Percentiles rank a stretch among this genome's conserved stretches.
These are phyloP conservation scores for Gossypium stocksii DNA, from an alignment of 345 rosid species.

Conservation along the genomic window DNA sequence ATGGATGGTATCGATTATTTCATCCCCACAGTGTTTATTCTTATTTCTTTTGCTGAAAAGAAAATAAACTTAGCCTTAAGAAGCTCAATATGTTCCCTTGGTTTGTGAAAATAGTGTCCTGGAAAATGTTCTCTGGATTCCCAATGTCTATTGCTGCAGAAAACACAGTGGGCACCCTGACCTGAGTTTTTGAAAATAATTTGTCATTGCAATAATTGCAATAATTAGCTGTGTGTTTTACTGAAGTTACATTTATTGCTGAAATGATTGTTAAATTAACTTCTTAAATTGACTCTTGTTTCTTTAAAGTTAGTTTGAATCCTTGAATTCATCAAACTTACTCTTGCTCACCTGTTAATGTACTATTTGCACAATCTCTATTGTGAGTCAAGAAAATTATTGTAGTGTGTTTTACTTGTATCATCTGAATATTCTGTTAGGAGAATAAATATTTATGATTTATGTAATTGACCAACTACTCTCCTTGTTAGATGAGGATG, in stretches of 20 bases:
- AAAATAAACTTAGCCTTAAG: not conserved
- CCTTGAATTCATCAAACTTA: not conserved
- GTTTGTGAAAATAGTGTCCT: not conserved
- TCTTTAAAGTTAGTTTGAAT: not conserved
- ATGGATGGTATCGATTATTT: slow-evolving; percentile 73
- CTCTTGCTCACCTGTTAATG: not conserved
- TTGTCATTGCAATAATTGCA: not conserved
- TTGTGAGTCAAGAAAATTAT: not conserved
- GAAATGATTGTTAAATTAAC: slow-evolving; percentile 5
- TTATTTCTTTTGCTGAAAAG: not conserved
- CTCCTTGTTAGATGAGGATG: slow-evolving; percentile 59
- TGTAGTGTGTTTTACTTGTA: not conserved
- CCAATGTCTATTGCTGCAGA: not conserved
- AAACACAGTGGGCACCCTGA: not conserved
- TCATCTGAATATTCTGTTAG: not conserved
- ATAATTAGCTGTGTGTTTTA: not conserved
- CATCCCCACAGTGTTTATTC: not conserved
- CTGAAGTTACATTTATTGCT: not conserved
- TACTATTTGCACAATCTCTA: not conserved
- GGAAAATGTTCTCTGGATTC: not conserved
- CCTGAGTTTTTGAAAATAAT: not conserved
- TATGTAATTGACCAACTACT: not conserved
- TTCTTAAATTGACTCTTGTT: not conserved
- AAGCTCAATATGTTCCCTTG: not conserved
- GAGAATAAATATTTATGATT: not conserved